phyloP scores from a whole-genome alignment of 306 rosid genomes.

The Prunus dulcis region DNA sequence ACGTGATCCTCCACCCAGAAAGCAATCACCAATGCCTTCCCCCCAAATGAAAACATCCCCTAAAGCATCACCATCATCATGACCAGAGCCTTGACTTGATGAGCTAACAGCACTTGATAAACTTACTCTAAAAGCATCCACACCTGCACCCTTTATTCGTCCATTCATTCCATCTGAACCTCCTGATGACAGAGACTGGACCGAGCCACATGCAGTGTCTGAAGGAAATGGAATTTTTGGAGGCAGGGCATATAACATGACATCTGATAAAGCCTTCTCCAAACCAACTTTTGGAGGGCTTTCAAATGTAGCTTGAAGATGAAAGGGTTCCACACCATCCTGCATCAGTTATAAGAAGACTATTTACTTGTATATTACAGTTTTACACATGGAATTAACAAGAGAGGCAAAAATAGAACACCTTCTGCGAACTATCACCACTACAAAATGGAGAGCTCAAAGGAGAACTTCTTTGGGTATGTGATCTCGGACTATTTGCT shows the following conservation, averaged over 20 bases:
- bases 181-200: slow-evolving; percentile 68
- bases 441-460: slow-evolving; percentile 74
- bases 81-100: slow-evolving; percentile 96
- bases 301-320: slow-evolving; percentile 58
- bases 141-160: slow-evolving; percentile 40
- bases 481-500: slow-evolving; percentile 78
- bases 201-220: slow-evolving; percentile 66
- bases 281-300: slow-evolving; percentile 70
- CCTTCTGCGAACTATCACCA: slow-evolving; percentile 75
- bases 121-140: slow-evolving; percentile 86
- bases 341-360: slow-evolving; percentile 24
- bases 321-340: slow-evolving; percentile 71
- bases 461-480: slow-evolving; percentile 77
- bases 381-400: background rate
- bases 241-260: slow-evolving; percentile 57
- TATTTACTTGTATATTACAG: slow-evolving; percentile 1
- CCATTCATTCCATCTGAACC: slow-evolving; percentile 74
- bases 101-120: slow-evolving; percentile 95
- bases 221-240: slow-evolving; percentile 64
- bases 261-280: slow-evolving; percentile 74
- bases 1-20: slow-evolving; percentile 68
- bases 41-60: slow-evolving; percentile 99
- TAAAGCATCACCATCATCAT: slow-evolving; percentile 82
- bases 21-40: slow-evolving; percentile 78
- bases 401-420: slow-evolving; percentile 28